Conservation (phyloP, 371 early-diverging fungal genomes). For the Dinochytrium kinnereticum region DNA sequence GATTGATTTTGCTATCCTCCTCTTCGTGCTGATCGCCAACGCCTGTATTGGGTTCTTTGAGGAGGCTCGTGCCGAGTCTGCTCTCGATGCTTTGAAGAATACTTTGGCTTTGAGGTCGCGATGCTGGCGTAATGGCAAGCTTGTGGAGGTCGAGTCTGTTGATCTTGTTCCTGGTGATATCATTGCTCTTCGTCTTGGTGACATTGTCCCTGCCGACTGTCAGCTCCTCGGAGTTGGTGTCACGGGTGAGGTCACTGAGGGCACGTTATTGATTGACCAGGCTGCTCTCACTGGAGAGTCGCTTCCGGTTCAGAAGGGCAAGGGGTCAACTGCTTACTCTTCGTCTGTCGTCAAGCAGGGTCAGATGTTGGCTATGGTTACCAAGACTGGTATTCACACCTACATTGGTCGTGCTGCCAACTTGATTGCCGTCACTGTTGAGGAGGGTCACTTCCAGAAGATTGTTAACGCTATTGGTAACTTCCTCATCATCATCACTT, state of each 20-base stretch:
- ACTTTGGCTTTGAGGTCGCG: constrained; percentile 83
- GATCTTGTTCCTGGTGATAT: constrained; percentile 82
- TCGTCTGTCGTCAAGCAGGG: constrained; percentile 87
- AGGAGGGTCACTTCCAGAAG: constrained; percentile 88
- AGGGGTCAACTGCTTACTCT: constrained; percentile 81
- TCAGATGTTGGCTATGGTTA: constrained; percentile 82
- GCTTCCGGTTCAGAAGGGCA: constrained; percentile 81
- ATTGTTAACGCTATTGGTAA: constrained; percentile 91
- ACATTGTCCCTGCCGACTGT: constrained; percentile 92
- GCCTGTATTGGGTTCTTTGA: constrained; percentile 82
- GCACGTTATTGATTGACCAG: constrained; percentile 88
- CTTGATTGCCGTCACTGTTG: constrained; percentile 81
- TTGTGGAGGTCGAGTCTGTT: constrained; percentile 75
- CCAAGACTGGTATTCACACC: constrained; percentile 85
- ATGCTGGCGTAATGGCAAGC: constrained; percentile 75
- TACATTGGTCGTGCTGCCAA: constrained; percentile 93
- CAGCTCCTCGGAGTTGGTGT: constrained; percentile 79
- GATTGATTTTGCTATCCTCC: constrained; percentile 87
- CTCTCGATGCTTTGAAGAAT: constrained; percentile 86
- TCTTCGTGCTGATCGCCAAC: constrained; percentile 70
- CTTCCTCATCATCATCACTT: constrained; percentile 84
- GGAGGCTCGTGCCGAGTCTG: constrained; percentile 82
- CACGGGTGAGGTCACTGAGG: constrained; percentile 78
- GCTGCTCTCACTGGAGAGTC: constrained; percentile 95
- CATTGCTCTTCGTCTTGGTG: constrained; percentile 87